Conservation (phyloP, 2,329 filamentous ascomycete species). For the Exophiala phaeomuriformis region DNA sequence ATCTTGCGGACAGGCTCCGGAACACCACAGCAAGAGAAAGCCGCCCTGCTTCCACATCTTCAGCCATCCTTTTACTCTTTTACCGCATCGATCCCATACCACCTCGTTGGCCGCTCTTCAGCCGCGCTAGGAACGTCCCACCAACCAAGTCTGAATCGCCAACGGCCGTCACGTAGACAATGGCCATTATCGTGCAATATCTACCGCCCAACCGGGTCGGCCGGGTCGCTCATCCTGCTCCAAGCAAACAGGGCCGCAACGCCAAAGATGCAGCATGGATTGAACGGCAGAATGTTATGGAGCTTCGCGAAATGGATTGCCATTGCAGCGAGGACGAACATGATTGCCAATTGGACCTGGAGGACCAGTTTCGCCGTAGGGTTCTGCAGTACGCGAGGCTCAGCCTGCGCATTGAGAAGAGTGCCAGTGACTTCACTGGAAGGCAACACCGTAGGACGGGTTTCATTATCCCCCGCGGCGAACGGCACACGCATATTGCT, state of each 20-base stretch:
- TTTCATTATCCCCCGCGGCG: no score
- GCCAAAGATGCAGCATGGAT: constrained; percentile 18
- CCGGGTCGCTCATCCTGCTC: constrained; percentile 10
- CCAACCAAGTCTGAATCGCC: constrained; percentile 22
- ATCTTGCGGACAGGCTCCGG: no score
- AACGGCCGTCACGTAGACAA: constrained; percentile 7
- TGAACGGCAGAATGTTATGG: constrained; percentile 12
- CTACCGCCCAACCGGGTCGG: constrained; percentile 11
- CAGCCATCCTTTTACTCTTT: constrained; percentile 5
- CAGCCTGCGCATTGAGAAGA: constrained; percentile 2
- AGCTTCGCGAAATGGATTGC: constrained; percentile 7
- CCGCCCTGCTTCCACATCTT: no score
- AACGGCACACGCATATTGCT: constrained; percentile 11
- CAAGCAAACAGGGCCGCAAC: constrained; percentile 19
- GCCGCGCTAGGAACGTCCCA: constrained; percentile 4
- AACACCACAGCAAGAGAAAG: no score
- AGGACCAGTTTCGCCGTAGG: constrained; percentile 13
- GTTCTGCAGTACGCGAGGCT: constrained; percentile 13
- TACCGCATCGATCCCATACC: constrained; percentile 21
- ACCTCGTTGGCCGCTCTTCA: background rate
- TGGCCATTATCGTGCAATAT: constrained; percentile 4
- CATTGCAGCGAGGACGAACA: constrained; percentile 9
- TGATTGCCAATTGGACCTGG: constrained; percentile 9
- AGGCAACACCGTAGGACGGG: background rate
- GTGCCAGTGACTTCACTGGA: background rate